Conservation (phyloP, 768 basidiomycete species). For the Tulasnella sp. region DNA sequence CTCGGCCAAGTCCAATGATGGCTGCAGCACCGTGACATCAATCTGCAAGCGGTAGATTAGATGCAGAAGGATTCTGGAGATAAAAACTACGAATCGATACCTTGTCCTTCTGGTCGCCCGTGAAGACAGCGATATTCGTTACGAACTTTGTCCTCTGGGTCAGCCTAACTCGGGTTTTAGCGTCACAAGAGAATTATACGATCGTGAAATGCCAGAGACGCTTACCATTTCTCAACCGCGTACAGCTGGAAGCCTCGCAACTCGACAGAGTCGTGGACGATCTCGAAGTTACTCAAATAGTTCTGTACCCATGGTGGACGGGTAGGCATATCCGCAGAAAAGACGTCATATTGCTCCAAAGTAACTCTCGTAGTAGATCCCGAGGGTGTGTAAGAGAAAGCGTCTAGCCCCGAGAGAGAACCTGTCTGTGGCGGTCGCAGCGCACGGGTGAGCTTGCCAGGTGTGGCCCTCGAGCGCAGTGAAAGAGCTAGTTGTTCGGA, state of each 20-base stretch:
- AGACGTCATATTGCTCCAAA: neutral
- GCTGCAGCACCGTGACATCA: conserved; percentile 44
- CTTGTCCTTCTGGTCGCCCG: conserved; percentile 60
- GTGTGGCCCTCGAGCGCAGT: neutral
- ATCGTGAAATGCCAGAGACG: neutral
- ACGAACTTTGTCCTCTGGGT: conserved; percentile 51
- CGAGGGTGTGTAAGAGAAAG: neutral
- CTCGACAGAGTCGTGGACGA: conserved; percentile 38
- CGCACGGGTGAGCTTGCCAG: conserved; percentile 7
- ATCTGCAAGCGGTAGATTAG: conserved; percentile 34
- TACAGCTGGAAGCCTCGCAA: conserved; percentile 67
- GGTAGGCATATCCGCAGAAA: neutral
- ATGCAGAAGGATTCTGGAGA: neutral
- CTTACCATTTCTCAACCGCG: conserved; percentile 73
- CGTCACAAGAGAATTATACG: conserved; percentile 12
- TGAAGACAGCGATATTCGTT: conserved; percentile 60
- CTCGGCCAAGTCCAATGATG: conserved; percentile 32
- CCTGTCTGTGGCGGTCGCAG: neutral
- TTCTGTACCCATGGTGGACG: conserved; percentile 2
- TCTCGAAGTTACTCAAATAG: conserved; percentile 31
- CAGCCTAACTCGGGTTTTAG: conserved; percentile 36
- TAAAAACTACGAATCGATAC: conserved; percentile 23
- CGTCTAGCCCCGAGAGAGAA: conserved; percentile 2
- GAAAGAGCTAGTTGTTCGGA: neutral
- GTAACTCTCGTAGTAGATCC: neutral